Percentiles rank a stretch among this genome's conserved stretches.
phyloP scores from a whole-genome alignment of 148 eudicot species.

The Amaranthus cruentus region DNA sequence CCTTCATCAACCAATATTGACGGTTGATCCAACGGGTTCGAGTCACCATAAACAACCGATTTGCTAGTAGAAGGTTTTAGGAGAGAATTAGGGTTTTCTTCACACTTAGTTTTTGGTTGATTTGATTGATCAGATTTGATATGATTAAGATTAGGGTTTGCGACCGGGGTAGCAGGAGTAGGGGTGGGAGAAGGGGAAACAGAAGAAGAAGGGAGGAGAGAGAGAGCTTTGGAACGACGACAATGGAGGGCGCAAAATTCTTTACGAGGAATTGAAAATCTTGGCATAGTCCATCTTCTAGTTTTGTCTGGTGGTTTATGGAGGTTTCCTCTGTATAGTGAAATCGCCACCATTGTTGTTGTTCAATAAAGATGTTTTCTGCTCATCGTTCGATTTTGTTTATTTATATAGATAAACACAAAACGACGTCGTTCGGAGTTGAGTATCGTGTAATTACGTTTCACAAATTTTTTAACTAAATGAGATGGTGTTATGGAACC shows the following conservation, averaged over 20 bases:
- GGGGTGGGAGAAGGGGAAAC: constrained; percentile 19
- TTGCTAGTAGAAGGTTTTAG: constrained; percentile 1
- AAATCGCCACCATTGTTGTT: constrained; percentile 68
- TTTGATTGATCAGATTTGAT: background rate
- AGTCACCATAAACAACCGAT: constrained; percentile 8
- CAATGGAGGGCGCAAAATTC: constrained; percentile 53
- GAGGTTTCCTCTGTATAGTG: constrained; percentile 82
- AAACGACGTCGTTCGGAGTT: no score
- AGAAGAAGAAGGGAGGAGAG: constrained; percentile 42
- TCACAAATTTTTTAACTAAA: no score
- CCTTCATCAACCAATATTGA: background rate
- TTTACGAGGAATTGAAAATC: constrained; percentile 47
- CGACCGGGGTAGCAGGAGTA: background rate
- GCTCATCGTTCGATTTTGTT: no score
- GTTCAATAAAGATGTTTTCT: no score
- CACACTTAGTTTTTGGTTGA: background rate
- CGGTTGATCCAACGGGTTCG: constrained; percentile 10
- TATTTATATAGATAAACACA: no score
- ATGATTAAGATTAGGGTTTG: background rate
- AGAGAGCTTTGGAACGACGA: constrained; percentile 71
- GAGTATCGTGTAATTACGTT: no score
- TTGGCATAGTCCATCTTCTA: constrained; percentile 63
- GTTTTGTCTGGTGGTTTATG: constrained; percentile 58
- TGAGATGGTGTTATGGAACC: no score
- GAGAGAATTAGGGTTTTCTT: constrained; percentile 21